These are phyloP conservation scores for Trypanosoma theileri DNA, from an alignment of 208 protist species.

Conservation along the genomic window DNA sequence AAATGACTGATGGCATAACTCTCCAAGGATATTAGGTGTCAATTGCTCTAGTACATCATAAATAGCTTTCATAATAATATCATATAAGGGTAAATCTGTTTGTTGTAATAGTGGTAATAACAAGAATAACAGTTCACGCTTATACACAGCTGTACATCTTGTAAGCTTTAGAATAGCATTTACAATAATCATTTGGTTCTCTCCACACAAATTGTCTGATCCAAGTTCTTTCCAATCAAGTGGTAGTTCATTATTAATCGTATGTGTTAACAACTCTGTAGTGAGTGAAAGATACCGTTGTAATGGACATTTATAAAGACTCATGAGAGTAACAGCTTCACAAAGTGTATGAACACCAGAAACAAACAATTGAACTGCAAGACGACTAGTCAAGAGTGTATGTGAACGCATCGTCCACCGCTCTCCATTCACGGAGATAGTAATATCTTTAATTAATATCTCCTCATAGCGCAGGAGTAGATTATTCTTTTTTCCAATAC, in stretches of 20 bases:
- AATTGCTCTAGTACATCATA: slow-evolving; percentile 24
- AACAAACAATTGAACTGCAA: slow-evolving; percentile 7
- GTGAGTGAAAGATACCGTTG: neutral
- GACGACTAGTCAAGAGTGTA: neutral
- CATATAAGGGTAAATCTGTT: slow-evolving; percentile 31
- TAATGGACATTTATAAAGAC: neutral
- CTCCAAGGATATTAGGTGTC: neutral
- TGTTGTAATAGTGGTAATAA: slow-evolving; percentile 49
- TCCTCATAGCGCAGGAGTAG: neutral
- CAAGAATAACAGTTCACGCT: slow-evolving; percentile 23
- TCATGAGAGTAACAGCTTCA: neutral
- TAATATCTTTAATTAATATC: neutral
- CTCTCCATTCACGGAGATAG: neutral
- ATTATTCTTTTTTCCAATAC: too few relatives aligned
- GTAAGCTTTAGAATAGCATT: slow-evolving; percentile 30
- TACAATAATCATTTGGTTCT: slow-evolving; percentile 27
- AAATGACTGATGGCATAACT: slow-evolving; percentile 26
- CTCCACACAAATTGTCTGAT: slow-evolving; percentile 22
- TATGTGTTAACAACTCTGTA: neutral
- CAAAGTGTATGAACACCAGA: slow-evolving; percentile 1
- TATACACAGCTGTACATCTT: slow-evolving; percentile 18
- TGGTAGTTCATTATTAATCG: slow-evolving; percentile 53
- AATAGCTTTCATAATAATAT: slow-evolving; percentile 16
- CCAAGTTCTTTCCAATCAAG: slow-evolving; percentile 50
- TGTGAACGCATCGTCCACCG: slow-evolving; percentile 4